phyloP scores from a whole-genome alignment of 768 basidiomycete species.

The Scleroderma bovista region DNA sequence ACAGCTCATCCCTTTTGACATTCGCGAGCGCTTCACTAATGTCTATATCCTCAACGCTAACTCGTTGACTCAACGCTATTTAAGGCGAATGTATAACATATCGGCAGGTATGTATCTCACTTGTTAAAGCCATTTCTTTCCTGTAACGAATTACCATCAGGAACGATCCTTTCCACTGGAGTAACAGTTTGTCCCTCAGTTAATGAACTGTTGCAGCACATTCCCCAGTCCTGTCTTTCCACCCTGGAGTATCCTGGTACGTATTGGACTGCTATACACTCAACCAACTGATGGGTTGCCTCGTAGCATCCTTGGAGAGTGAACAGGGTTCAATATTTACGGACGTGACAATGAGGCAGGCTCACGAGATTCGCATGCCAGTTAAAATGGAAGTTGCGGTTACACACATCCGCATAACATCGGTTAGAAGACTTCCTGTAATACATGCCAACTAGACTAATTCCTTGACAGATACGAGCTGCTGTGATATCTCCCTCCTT shows the following conservation, averaged over 20 bases:
- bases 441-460: slow-evolving; percentile 4
- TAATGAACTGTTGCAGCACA: slow-evolving; percentile 49
- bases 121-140: background rate
- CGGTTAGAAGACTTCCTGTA: slow-evolving; percentile 35
- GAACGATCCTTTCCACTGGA: slow-evolving; percentile 44
- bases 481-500: slow-evolving; percentile 61
- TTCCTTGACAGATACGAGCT: slow-evolving; percentile 51
- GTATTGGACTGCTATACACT: slow-evolving; percentile 13
- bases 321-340: slow-evolving; percentile 50
- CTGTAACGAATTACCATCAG: slow-evolving; percentile 26
- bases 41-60: slow-evolving; percentile 75
- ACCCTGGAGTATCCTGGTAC: slow-evolving; percentile 53
- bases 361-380: slow-evolving; percentile 63
- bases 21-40: slow-evolving; percentile 53
- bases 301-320: slow-evolving; percentile 54
- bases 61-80: slow-evolving; percentile 60
- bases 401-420: slow-evolving; percentile 73
- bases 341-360: slow-evolving; percentile 63
- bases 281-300: slow-evolving; percentile 4
- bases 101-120: slow-evolving; percentile 37
- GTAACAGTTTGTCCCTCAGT: slow-evolving; percentile 62
- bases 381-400: slow-evolving; percentile 61
- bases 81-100: slow-evolving; percentile 73
- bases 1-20: slow-evolving; percentile 67
- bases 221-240: slow-evolving; percentile 44